Base-by-base conservation (phyloP, 352 stramenopile genomes). In the Globisporangium polare region DNA sequence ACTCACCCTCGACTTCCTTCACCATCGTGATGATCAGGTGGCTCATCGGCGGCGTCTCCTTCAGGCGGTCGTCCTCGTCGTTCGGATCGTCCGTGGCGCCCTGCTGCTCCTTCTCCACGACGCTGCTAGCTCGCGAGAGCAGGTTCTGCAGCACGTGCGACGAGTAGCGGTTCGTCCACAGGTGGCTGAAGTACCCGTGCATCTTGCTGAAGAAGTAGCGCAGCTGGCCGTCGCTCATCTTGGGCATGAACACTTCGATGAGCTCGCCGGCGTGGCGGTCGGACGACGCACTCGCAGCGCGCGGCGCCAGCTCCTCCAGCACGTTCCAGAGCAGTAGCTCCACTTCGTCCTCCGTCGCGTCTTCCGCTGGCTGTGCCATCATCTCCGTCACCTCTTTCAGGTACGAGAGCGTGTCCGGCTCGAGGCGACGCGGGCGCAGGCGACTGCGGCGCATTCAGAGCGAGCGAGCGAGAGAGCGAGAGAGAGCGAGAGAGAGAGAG, bases 161-260 rank as follows among this genome's bases (percentile, higher is more conserved):
- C 55, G 85, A 94, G 74, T 94, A 94, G 27, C 85, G 85, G 57
- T 94, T 94, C 27, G 85, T 94, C 85, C 85, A 94, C 51, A 94
- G 63, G 42, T 94, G 85, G 54, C 80, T 90, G 51, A 84, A 73
- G 63, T 94, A 94, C 47, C 82, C 81, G 29, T 74, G 63, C 80
- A 94, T 91, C 69, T 94, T 92, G 66, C 80, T 76, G 52, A 92
- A 65, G 53, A 94, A 72, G 56, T 80, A 94, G 17, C 83, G 80
- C 46, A 94, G 69, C 60, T 94, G 85, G 0, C 66, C 71, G 51
- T 84, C 73, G 51, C 62, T 88, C 78, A 92, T 91, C 51, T 85
- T 85, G 49, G 79, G 79, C 59, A 94, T 42, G 24, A 92, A 81
- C 52, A 78, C 69, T 53, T 94, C 85, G 26, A 94, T 65, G 27